Base-by-base conservation (phyloP, 371 early-diverging fungal species). In the Zychaea mexicana region DNA sequence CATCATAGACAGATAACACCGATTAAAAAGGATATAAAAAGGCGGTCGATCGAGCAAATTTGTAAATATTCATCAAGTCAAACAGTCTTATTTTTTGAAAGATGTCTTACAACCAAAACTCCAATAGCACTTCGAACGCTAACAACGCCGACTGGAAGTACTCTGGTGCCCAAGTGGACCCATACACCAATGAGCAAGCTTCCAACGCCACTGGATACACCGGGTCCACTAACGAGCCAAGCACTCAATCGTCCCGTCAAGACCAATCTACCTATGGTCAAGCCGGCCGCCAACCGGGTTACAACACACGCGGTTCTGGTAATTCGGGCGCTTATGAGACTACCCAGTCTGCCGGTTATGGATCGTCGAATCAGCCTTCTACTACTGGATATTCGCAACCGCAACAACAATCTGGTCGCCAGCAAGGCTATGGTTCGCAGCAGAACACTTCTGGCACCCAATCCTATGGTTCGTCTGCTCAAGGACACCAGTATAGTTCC, bases 91-190 rank as follows among this genome's bases (percentile, higher is more conserved):
- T 24, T 53, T 53, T 53, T 17, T 53, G 6, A 52, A 32, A 56
- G 6, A 56, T 32, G 31, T 38, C 24, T 32, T 56, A 36, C 19
- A 32, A 13, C 5, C 42, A 42, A 42, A 49, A 19, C 13, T 6
- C 22, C 22, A 24, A 24, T 8, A 6, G 9, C 22, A 22, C 49
- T 24, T 49, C 49, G 15, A 36, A 36, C 38, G n/a, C n/a, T n/a
- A n/a, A n/a, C n/a, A 30, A 24, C 31, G 55, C 55, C 28, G 33
- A 55, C 24, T 38, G 33, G 56, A 7, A 56, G 7, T 49, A 49
- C 26, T 49, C 49, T 49, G 49, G 49, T 49, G 49, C 49, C 24
- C 49, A 49, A 49, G 22, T 49, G 5, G 49, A 49, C 3, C 49
- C 49, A 4, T 9, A 6, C 21, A 24, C 22, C 1, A 22, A 22